These are phyloP conservation scores for Amoebophrya sp. DNA, from an alignment of 169 alveolate species.

Conservation along the genomic window DNA sequence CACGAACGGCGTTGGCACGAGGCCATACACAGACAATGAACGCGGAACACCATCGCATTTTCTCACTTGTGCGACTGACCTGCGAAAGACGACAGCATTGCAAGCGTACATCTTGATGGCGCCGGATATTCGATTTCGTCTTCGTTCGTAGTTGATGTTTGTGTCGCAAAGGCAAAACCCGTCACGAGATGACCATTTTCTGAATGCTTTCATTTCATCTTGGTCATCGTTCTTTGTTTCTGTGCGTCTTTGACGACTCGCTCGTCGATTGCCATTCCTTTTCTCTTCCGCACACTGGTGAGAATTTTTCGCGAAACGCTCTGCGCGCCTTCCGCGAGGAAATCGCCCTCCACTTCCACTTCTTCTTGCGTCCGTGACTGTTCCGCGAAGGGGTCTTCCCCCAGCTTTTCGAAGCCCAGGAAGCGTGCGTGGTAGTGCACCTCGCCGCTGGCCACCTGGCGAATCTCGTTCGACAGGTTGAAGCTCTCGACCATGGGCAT, in stretches of 20 bases:
- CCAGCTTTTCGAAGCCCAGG: not conserved
- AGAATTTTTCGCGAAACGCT: not conserved
- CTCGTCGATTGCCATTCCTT: not conserved
- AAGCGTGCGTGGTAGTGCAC: not conserved
- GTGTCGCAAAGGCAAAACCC: too few species aligned
- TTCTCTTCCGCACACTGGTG: not conserved
- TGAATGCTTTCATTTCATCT: not conserved
- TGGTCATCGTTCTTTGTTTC: not conserved
- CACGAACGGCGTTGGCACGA: too few species aligned
- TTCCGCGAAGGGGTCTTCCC: not conserved
- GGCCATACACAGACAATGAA: too few species aligned
- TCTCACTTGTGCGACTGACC: too few species aligned
- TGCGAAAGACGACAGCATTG: too few species aligned
- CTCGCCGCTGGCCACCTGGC: not conserved
- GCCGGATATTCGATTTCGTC: too few species aligned
- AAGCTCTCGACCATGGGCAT: conserved; percentile 4
- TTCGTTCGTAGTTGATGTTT: too few species aligned
- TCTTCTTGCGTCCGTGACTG: not conserved
- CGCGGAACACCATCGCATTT: too few species aligned
- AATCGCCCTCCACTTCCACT: not conserved
- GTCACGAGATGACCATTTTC: too few species aligned
- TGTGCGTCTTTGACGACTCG: not conserved
- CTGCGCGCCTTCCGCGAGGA: not conserved
- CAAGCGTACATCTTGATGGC: too few species aligned
- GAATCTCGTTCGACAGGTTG: not conserved